A percentile compares a stretch with the other conserved stretches of the same genome.
Conservation (phyloP, 257 asterid species). For the Ligustrum vulgare region DNA sequence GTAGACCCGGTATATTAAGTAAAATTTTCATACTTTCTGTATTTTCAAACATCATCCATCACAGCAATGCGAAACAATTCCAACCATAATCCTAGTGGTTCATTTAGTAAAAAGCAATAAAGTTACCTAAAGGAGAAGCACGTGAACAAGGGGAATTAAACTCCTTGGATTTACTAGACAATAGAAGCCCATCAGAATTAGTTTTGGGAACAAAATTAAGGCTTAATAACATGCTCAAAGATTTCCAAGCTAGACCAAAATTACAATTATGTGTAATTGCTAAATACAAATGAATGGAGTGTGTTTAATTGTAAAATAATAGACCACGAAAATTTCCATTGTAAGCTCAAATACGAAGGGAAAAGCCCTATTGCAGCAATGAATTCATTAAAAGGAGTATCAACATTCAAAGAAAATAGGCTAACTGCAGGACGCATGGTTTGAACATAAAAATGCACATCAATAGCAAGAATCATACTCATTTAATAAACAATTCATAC, state of each 20-base stretch:
- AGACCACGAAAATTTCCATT: no score
- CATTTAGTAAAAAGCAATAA: slow-evolving; percentile 9
- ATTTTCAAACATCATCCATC: not conserved
- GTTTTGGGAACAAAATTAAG: not conserved
- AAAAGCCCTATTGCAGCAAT: slow-evolving; percentile 87
- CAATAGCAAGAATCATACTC: no score
- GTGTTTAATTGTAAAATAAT: no score
- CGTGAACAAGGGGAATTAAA: slow-evolving; percentile 41
- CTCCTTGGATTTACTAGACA: slow-evolving; percentile 31
- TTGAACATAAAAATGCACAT: no score
- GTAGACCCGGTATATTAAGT: no score
- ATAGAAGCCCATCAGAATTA: slow-evolving; percentile 25
- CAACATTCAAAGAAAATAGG: slow-evolving; percentile 45
- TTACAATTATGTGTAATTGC: no score
- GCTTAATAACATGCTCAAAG: no score
- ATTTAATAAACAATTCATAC: no score
- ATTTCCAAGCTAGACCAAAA: no score
- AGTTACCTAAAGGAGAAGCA: slow-evolving; percentile 49
- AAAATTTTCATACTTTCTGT: not conserved
- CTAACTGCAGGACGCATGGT: no score
- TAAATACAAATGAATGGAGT: no score
- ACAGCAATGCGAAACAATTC: not conserved
- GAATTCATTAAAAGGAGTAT: slow-evolving; percentile 79
- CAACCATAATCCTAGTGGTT: not conserved
- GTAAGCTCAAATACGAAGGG: slow-evolving; percentile 64